These are phyloP conservation scores for Mortierella antarctica DNA, from an alignment of 192 early-diverging fungal species.

Conservation along the genomic window DNA sequence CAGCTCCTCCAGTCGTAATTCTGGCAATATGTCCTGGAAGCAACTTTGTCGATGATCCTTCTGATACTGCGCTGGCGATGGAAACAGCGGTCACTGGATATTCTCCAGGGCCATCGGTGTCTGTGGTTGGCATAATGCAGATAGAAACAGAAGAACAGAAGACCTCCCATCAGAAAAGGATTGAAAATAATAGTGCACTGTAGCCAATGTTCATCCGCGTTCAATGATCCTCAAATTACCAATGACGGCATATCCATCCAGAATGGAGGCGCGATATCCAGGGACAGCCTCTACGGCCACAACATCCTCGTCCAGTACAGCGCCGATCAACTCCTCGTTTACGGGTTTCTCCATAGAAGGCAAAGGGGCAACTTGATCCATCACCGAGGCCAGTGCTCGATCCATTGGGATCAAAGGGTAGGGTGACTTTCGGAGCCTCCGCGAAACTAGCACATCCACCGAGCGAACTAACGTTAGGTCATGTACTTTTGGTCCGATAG, in stretches of 20 bases:
- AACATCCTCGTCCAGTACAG: conserved; percentile 82
- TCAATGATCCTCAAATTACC: conserved; percentile 51
- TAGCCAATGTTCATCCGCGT: no score
- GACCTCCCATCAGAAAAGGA: not conserved
- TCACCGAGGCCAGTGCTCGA: conserved; percentile 70
- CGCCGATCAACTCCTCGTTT: conserved; percentile 63
- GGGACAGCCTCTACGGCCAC: conserved; percentile 81
- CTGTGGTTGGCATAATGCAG: not conserved
- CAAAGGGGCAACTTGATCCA: conserved; percentile 48
- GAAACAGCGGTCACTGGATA: conserved; percentile 74
- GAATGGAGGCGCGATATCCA: conserved; percentile 85
- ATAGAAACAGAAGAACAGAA: not conserved
- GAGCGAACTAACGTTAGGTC: not conserved
- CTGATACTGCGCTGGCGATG: conserved; percentile 63
- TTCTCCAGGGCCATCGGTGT: conserved; percentile 80
- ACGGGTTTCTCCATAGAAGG: conserved; percentile 53
- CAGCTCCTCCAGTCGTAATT: conserved; percentile 88
- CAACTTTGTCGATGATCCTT: conserved; percentile 38
- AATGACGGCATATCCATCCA: conserved; percentile 95
- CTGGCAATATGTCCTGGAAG: conserved; percentile 73
- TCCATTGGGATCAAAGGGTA: conserved; percentile 83
- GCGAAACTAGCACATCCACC: conserved; percentile 59
- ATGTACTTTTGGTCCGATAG: not conserved
- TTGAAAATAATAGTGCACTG: not conserved
- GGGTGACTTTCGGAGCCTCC: conserved; percentile 79